A percentile compares a stretch with the other conserved stretches of the same genome.
Conservation (phyloP, 129 eudicot species). For the Centaurea solstitialis region DNA sequence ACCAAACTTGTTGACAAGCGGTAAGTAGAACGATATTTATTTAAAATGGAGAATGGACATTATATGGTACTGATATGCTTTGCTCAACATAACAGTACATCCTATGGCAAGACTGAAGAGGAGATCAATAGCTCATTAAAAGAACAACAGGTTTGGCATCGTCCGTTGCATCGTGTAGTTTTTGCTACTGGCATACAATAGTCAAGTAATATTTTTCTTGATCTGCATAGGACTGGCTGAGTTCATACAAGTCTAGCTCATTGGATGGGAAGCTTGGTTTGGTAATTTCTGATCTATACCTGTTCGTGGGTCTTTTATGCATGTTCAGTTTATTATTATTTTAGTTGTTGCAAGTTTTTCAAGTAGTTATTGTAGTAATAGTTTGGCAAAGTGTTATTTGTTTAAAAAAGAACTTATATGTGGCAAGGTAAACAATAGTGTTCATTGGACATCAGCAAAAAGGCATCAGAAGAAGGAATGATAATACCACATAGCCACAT, state of each 20-base stretch:
- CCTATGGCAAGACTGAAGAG: constrained; percentile 57
- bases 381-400: neutral
- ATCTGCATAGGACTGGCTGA: constrained; percentile 55
- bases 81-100: constrained; percentile 50
- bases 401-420: neutral
- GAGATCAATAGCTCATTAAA: constrained; percentile 47
- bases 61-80: constrained; percentile 18
- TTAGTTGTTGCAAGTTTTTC: neutral
- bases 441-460: neutral
- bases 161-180: constrained; percentile 11
- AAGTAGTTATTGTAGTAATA: neutral
- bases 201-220: constrained; percentile 11
- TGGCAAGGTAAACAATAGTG: neutral
- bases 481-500: neutral
- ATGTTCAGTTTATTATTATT: neutral
- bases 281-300: constrained; percentile 39
- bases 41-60: constrained; percentile 11
- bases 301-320: neutral
- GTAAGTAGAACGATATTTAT: constrained; percentile 35
- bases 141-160: constrained; percentile 62
- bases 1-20: constrained; percentile 64
- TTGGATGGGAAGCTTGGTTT: constrained; percentile 20
- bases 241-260: constrained; percentile 36
- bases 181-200: constrained; percentile 9
- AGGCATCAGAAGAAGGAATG: neutral